phyloP scores from a whole-genome alignment of 306 rosid genomes.

The Prosopis cineraria region DNA sequence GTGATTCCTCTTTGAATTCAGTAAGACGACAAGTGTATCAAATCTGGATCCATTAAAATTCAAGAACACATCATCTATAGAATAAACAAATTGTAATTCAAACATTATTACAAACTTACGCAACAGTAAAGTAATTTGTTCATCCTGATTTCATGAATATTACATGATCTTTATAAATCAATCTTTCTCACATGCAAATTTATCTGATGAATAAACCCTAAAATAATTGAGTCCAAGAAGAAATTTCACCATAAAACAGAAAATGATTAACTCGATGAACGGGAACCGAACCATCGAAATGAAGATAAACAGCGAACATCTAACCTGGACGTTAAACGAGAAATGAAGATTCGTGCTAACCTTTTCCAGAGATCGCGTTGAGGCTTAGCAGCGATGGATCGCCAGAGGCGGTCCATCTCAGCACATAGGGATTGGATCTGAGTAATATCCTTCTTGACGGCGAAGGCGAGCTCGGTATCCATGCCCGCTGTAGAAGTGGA shows the following conservation, averaged over 20 bases:
- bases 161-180: not conserved
- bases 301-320: too few relatives aligned
- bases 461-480: constrained; percentile 61
- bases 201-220: constrained; percentile 2
- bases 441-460: constrained; percentile 56
- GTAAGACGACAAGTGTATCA: not conserved
- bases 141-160: not conserved
- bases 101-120: not conserved
- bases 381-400: constrained; percentile 63
- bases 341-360: constrained; percentile 37
- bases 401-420: constrained; percentile 86
- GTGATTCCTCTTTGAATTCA: not conserved
- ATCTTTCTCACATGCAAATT: not conserved
- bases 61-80: constrained; percentile 1
- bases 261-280: not conserved
- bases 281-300: constrained; percentile 24
- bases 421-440: constrained; percentile 82
- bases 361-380: constrained; percentile 96
- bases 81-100: not conserved
- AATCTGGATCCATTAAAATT: not conserved
- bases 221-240: not conserved
- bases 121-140: not conserved
- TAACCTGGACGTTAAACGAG: not conserved
- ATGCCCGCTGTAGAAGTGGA: constrained; percentile 43
- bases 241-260: not conserved